A percentile compares a stretch with the other conserved stretches of the same genome.
These are phyloP conservation scores for Candida pini DNA, from an alignment of 805 yeast species.

Conservation along the genomic window DNA sequence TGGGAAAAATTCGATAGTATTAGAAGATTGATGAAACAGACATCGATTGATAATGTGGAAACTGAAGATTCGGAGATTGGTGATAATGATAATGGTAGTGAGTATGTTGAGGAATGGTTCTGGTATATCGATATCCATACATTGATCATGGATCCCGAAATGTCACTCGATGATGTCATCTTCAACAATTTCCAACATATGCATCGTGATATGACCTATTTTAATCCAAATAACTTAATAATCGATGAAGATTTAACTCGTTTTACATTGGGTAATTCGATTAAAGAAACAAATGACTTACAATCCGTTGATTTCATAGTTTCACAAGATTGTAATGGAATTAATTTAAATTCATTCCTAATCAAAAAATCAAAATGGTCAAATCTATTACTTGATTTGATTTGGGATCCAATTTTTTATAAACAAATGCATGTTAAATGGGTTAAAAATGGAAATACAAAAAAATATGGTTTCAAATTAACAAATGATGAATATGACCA, in stretches of 20 bases:
- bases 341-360: slow-evolving; percentile 35
- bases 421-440: slow-evolving; percentile 30
- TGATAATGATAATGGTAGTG: too few relatives aligned
- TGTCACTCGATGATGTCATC: slow-evolving; percentile 29
- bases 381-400: slow-evolving; percentile 29
- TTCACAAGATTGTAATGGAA: slow-evolving; percentile 38
- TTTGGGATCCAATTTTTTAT: slow-evolving; percentile 39
- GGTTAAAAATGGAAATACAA: slow-evolving; percentile 21
- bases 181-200: slow-evolving; percentile 27
- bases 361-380: slow-evolving; percentile 36
- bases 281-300: slow-evolving; percentile 18
- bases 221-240: slow-evolving; percentile 31
- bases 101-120: slow-evolving; percentile 31
- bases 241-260: slow-evolving; percentile 25
- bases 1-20: slow-evolving; percentile 38
- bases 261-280: slow-evolving; percentile 16
- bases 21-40: slow-evolving; percentile 30
- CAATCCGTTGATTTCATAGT: slow-evolving; percentile 33
- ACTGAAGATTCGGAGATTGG: too few relatives aligned
- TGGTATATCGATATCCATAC: slow-evolving; percentile 38
- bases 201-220: slow-evolving; percentile 29
- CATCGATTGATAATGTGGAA: slow-evolving; percentile 4
- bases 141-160: slow-evolving; percentile 35
- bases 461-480: slow-evolving; percentile 24
- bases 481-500: slow-evolving; percentile 23